phyloP scores from a whole-genome alignment of 2,329 filamentous ascomycete species.

The Colletotrichum sp. region DNA sequence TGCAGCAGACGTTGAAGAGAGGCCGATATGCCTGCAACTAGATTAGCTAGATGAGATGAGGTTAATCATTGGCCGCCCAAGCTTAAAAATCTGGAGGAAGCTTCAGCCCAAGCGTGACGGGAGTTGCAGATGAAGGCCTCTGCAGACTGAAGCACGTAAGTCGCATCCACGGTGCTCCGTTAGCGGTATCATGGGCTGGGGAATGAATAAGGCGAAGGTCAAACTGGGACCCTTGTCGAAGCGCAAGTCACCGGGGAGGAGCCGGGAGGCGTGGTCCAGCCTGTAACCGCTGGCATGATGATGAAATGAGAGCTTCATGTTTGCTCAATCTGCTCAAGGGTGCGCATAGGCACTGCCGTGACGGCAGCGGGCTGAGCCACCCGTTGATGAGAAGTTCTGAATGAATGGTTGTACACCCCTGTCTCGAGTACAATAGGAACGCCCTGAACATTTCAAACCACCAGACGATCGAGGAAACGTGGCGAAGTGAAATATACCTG shows the following conservation, averaged over 20 bases:
- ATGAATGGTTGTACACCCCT: neutral
- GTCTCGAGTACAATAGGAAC: neutral
- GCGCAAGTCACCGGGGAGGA: neutral
- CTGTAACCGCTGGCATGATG: conserved; percentile 1
- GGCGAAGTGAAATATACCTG: neutral
- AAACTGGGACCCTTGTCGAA: neutral
- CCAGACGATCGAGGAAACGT: neutral
- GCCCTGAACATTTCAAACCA: neutral
- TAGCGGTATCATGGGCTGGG: neutral
- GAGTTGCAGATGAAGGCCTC: neutral
- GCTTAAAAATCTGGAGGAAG: neutral
- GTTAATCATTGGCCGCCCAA: neutral
- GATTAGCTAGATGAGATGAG: neutral
- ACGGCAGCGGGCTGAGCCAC: conserved; percentile 1
- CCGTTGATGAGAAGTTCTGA: neutral
- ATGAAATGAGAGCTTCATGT: conserved; percentile 6
- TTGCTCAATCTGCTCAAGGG: neutral
- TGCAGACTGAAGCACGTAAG: neutral
- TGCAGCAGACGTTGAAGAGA: neutral
- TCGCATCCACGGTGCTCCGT: neutral
- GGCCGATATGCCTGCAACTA: neutral
- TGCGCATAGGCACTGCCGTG: neutral
- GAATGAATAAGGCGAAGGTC: neutral
- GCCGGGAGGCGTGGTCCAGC: neutral
- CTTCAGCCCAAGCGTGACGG: neutral